A percentile compares a stretch with the other conserved stretches of the same genome.
phyloP scores from a whole-genome alignment of 2,329 filamentous ascomycete genomes.

The Keithomyces neogunnii region DNA sequence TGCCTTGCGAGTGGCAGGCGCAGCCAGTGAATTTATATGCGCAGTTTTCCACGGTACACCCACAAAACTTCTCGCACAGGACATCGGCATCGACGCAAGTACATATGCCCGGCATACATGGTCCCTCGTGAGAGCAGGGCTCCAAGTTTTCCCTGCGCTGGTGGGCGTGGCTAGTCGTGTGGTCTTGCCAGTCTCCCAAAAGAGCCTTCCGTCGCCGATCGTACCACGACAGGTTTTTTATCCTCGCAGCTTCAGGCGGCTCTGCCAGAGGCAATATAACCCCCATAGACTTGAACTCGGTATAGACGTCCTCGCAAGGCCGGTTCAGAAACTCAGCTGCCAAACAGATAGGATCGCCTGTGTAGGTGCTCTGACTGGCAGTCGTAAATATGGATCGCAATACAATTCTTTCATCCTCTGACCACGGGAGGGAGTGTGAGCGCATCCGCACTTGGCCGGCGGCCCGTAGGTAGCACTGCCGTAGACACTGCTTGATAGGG shows the following conservation, averaged over 20 bases:
- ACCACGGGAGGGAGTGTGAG: constrained; percentile 30
- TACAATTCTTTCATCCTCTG: constrained; percentile 38
- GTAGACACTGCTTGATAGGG: constrained; percentile 22
- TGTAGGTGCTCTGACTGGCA: constrained; percentile 30
- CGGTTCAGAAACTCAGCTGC: constrained; percentile 41
- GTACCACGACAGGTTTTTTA: constrained; percentile 44
- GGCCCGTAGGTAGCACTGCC: constrained; percentile 31
- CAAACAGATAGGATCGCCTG: constrained; percentile 37
- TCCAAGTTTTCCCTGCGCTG: constrained; percentile 49
- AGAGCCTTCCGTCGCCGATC: constrained; percentile 48
- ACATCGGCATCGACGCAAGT: constrained; percentile 52
- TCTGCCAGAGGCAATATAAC: constrained; percentile 16
- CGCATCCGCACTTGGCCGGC: constrained; percentile 12
- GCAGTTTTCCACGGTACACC: constrained; percentile 50
- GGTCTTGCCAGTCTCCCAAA: constrained; percentile 45
- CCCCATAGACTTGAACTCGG: constrained; percentile 17
- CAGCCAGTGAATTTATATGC: constrained; percentile 59
- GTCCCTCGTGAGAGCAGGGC: constrained; percentile 61
- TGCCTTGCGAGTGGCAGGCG: constrained; percentile 52
- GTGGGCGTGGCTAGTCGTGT: constrained; percentile 46
- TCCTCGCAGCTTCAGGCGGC: constrained; percentile 22
- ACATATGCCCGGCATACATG: constrained; percentile 54
- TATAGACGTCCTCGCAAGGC: constrained; percentile 42
- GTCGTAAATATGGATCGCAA: constrained; percentile 39
- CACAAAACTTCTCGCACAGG: constrained; percentile 66